Conservation (phyloP, 345 rosid genomes). For the Syzygium grande region DNA sequence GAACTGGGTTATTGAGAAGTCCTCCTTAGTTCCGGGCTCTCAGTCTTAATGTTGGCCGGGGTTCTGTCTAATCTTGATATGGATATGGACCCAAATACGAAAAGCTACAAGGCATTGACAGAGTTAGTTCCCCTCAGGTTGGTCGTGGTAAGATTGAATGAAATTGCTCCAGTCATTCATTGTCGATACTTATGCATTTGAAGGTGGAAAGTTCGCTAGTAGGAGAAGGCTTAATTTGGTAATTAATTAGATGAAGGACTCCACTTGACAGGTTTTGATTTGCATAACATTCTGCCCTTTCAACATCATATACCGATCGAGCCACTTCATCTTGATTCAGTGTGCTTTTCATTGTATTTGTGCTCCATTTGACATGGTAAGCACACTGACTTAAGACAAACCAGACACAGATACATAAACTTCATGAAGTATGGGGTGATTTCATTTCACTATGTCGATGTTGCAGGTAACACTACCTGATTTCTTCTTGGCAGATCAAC, state of each 20-base stretch:
- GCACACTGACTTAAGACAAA: not conserved
- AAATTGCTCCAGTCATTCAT: not conserved
- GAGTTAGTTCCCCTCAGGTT: constrained; percentile 48
- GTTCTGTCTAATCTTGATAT: constrained; percentile 49
- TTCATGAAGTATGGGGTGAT: not conserved
- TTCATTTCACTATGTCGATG: constrained; percentile 1
- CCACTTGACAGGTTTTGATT: constrained; percentile 25
- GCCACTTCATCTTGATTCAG: constrained; percentile 21
- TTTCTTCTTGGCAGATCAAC: constrained; percentile 54
- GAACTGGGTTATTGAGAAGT: constrained; percentile 53
- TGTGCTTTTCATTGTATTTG: constrained; percentile 19
- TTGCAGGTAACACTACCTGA: constrained; percentile 58
- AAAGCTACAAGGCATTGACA: constrained; percentile 27
- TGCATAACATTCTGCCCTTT: constrained; percentile 43
- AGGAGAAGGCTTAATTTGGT: not conserved
- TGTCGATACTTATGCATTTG: not conserved
- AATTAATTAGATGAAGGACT: not conserved
- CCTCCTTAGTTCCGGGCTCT: constrained; percentile 52
- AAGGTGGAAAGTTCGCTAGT: not conserved
- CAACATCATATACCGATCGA: constrained; percentile 33
- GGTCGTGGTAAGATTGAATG: constrained; percentile 31
- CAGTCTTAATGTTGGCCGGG: constrained; percentile 41
- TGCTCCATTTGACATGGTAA: constrained; percentile 37
- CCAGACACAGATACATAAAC: not conserved
- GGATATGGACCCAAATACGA: constrained; percentile 30